A percentile compares a stretch with the other conserved stretches of the same genome.
These are phyloP conservation scores for Uronychia setigera DNA, from an alignment of 73 alveolate species.

Conservation along the genomic window DNA sequence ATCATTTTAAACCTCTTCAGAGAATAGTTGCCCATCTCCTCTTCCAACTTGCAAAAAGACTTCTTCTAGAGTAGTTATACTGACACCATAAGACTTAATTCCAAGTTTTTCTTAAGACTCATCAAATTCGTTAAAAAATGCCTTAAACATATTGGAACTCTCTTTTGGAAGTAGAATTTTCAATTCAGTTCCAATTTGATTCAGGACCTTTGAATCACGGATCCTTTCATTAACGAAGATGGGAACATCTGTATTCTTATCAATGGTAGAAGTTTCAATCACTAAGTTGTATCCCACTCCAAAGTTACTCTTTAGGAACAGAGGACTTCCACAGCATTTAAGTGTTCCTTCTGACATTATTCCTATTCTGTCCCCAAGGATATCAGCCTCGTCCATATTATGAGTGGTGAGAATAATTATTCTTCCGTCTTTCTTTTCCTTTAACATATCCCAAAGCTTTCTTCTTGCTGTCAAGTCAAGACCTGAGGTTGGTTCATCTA, in stretches of 20 bases:
- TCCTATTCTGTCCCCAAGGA: slow-evolving; percentile 98
- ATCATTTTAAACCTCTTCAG: neutral
- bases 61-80: slow-evolving; percentile 75
- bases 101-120: slow-evolving; percentile 55
- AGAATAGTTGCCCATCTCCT: neutral
- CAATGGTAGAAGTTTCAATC: slow-evolving; percentile 65
- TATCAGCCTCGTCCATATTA: slow-evolving; percentile 99
- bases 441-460: slow-evolving; percentile 96
- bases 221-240: neutral
- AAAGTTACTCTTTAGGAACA: slow-evolving; percentile 91
- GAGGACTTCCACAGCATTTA: slow-evolving; percentile 93
- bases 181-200: slow-evolving; percentile 55
- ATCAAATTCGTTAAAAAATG: slow-evolving; percentile 79
- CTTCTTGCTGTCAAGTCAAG: slow-evolving; percentile 97
- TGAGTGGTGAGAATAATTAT: slow-evolving; percentile 97
- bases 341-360: slow-evolving; percentile 95
- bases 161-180: slow-evolving; percentile 82
- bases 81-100: slow-evolving; percentile 82
- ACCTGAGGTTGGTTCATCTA: slow-evolving; percentile 99
- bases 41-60: slow-evolving; percentile 64
- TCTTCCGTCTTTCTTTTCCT: slow-evolving; percentile 85
- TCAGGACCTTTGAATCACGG: slow-evolving; percentile 7
- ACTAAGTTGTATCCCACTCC: slow-evolving; percentile 96
- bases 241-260: too few relatives aligned
- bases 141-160: slow-evolving; percentile 58